Percentiles rank a stretch among this genome's conserved stretches.
Conservation (phyloP, 192 early-diverging fungal genomes). For the Coemansia sp. region DNA sequence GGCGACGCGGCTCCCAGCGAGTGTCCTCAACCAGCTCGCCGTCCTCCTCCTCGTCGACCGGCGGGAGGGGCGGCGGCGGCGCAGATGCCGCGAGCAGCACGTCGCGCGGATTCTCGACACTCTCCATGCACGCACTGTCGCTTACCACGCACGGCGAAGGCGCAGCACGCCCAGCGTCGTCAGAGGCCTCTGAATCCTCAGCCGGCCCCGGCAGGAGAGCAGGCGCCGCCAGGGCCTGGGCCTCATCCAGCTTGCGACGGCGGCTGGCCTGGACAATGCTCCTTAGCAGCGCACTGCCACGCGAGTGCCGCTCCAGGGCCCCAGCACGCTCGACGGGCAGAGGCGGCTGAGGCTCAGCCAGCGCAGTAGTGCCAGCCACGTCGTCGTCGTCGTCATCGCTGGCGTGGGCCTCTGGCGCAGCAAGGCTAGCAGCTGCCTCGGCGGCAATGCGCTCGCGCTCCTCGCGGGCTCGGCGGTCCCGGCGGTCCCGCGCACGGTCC, state of each 20-base stretch:
- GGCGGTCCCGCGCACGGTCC: slow-evolving; percentile 43
- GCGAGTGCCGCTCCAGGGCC: slow-evolving; percentile 29
- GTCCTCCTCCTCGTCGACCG: slow-evolving; percentile 34
- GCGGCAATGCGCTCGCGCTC: slow-evolving; percentile 36
- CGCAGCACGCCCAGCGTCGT: not conserved
- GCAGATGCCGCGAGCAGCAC: not conserved
- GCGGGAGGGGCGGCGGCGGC: not conserved
- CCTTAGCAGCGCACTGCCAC: slow-evolving; percentile 40
- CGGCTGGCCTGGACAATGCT: slow-evolving; percentile 52
- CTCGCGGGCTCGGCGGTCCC: slow-evolving; percentile 35
- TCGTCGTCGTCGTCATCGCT: slow-evolving; percentile 23
- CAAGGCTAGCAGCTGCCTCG: slow-evolving; percentile 29
- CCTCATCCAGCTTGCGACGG: slow-evolving; percentile 28
- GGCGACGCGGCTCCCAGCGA: slow-evolving; percentile 37
- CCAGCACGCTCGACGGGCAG: not conserved
- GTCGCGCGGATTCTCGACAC: not conserved
- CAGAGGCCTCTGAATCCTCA: not conserved
- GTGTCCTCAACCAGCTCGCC: slow-evolving; percentile 45
- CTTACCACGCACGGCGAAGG: not conserved
- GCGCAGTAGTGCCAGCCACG: not conserved
- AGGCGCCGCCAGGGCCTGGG: not conserved
- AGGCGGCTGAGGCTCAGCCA: not conserved
- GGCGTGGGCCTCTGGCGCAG: not conserved
- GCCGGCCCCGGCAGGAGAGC: not conserved
- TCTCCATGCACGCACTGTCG: not conserved